Conservation (phyloP, 2,329 filamentous ascomycete genomes). For the Paraphoma chrysanthemicola region DNA sequence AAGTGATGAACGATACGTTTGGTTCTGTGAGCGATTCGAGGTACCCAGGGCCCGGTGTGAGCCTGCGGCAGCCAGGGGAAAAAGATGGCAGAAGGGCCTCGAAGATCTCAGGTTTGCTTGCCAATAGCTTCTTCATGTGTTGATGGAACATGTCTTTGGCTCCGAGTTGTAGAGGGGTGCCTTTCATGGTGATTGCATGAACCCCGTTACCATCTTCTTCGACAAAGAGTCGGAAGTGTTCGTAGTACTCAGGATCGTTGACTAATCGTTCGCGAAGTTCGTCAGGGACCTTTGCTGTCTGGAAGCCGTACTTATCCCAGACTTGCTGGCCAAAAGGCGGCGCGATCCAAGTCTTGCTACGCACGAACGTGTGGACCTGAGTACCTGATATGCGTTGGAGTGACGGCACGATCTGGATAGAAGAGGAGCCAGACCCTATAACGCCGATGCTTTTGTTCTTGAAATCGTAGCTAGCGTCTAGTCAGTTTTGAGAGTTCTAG, state of each 20-base stretch:
- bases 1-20: slow-evolving; percentile 50
- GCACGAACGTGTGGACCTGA: slow-evolving; percentile 39
- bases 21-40: slow-evolving; percentile 55
- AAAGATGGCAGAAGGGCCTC: slow-evolving; percentile 52
- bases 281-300: slow-evolving; percentile 34
- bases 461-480: slow-evolving; percentile 34
- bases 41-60: slow-evolving; percentile 61
- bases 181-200: slow-evolving; percentile 43
- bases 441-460: slow-evolving; percentile 43
- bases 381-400: slow-evolving; percentile 46
- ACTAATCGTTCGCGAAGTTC: slow-evolving; percentile 33
- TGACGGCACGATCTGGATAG: slow-evolving; percentile 51
- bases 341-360: slow-evolving; percentile 47
- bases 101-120: slow-evolving; percentile 49
- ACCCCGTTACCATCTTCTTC: slow-evolving; percentile 44
- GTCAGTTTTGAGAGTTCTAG: slow-evolving; percentile 1
- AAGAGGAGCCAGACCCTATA: slow-evolving; percentile 45
- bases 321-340: slow-evolving; percentile 39
- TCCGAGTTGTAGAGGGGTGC: slow-evolving; percentile 46
- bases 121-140: slow-evolving; percentile 50
- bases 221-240: slow-evolving; percentile 37
- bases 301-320: slow-evolving; percentile 44
- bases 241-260: slow-evolving; percentile 38
- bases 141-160: slow-evolving; percentile 48
- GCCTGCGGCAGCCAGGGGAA: slow-evolving; percentile 55